Conservation (phyloP, 257 asterid genomes). For the Mitragyna speciosa region DNA sequence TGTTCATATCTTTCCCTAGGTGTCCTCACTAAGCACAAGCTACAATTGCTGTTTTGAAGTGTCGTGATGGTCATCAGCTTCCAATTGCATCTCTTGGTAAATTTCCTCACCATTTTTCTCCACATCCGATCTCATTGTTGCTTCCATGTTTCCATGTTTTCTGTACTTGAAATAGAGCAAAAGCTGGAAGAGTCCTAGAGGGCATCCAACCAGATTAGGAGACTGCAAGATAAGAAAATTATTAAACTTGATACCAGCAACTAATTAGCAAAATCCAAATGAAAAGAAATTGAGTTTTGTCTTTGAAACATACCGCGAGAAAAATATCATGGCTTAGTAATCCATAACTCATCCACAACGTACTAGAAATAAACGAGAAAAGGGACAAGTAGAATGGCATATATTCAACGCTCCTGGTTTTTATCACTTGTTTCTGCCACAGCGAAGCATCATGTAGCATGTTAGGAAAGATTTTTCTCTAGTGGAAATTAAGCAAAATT, state of each 20-base stretch:
- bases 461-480: too few relatives aligned
- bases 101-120: conserved; percentile 20
- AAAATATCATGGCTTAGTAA: conserved; percentile 66
- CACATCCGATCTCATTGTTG: conserved; percentile 39
- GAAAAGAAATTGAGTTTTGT: not conserved
- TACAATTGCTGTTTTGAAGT: not conserved
- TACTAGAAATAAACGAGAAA: conserved; percentile 68
- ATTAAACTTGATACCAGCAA: not conserved
- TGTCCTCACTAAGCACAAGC: not conserved
- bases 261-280: not conserved
- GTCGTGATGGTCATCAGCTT: not conserved
- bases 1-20: not conserved
- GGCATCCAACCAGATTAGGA: conserved; percentile 72
- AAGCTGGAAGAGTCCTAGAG: conserved; percentile 69
- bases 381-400: conserved; percentile 85
- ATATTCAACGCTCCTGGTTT: conserved; percentile 72
- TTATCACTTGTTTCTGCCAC: conserved; percentile 67
- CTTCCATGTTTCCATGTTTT: conserved; percentile 26
- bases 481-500: not conserved
- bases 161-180: conserved; percentile 65
- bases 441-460: not conserved
- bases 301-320: conserved; percentile 59
- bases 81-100: not conserved
- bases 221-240: conserved; percentile 37
- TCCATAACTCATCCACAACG: conserved; percentile 76